A percentile compares a stretch with the other conserved stretches of the same genome.
Conservation (phyloP, 1,284 basidiomycete genomes). For the Ceratobasidium theobromae region DNA sequence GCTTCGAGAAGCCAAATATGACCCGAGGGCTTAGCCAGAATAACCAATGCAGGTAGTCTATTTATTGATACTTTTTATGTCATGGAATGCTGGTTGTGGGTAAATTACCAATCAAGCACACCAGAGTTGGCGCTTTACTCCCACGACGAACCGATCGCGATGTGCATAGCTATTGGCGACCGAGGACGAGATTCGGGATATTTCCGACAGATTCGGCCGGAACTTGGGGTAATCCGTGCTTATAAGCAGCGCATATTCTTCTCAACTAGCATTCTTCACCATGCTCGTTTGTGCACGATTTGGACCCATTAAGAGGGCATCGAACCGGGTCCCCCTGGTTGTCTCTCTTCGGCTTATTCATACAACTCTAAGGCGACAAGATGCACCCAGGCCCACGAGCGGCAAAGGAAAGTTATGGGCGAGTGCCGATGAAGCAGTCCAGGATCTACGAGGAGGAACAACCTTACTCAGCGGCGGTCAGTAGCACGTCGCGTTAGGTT, state of each 20-base stretch:
- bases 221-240: constrained; percentile 13
- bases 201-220: too few species aligned
- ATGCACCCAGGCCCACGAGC: constrained; percentile 8
- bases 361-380: background rate
- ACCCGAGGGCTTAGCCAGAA: too few species aligned
- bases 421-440: constrained; percentile 77
- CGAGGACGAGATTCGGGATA: too few species aligned
- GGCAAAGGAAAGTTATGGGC: constrained; percentile 65
- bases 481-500: background rate
- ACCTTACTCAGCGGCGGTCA: constrained; percentile 78
- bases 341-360: constrained; percentile 18
- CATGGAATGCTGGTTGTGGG: too few species aligned
- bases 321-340: constrained; percentile 6
- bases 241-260: background rate
- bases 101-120: too few species aligned
- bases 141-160: too few species aligned
- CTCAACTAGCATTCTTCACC: background rate
- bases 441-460: constrained; percentile 78
- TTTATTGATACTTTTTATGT: too few species aligned
- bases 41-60: too few species aligned
- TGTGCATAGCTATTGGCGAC: too few species aligned
- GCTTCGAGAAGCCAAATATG: too few species aligned
- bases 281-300: constrained; percentile 17
- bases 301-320: background rate
- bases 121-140: too few species aligned